Evolutionary conservation across 106 monocot species (phyloP).

Genomic region (Acanthochlamys bracteata): DNA sequence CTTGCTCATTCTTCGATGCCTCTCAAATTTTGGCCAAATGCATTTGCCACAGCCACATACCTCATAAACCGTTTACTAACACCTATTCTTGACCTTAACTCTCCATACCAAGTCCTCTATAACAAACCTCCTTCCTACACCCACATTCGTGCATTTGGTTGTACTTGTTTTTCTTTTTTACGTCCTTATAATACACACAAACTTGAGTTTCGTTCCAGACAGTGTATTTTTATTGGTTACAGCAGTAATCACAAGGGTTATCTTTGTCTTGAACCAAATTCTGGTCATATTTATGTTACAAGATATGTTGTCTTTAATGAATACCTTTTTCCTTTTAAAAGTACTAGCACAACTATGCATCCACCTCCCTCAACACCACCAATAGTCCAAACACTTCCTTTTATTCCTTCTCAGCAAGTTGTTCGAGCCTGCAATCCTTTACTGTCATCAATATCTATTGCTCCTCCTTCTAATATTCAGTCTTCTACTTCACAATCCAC

Average conservation of each 20-base stretch:
- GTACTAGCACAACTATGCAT: no score
- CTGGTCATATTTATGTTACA: no score
- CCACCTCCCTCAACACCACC: no score
- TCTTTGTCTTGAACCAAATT: neutral
- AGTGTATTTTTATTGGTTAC: conserved; percentile 1
- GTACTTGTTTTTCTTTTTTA: neutral
- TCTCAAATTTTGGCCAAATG: neutral
- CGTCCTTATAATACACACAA: neutral
- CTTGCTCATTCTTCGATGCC: neutral
- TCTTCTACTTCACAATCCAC: no score
- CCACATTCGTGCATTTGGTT: neutral
- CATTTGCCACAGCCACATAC: neutral
- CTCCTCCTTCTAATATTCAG: no score
- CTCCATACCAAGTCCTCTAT: neutral
- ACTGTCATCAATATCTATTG: no score
- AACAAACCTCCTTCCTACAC: neutral
- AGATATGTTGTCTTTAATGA: no score
- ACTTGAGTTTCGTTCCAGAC: neutral
- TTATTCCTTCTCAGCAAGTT: no score
- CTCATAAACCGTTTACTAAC: neutral
- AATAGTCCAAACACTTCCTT: no score
- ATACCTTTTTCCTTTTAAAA: no score
- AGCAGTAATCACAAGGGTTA: neutral
- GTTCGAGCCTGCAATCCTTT: no score
- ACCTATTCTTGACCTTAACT: neutral